Percentiles rank a stretch among this genome's conserved stretches.
Evolutionary conservation across 73 alveolate genomes (phyloP).

Genomic region (Paraurostyla sp.): DNA sequence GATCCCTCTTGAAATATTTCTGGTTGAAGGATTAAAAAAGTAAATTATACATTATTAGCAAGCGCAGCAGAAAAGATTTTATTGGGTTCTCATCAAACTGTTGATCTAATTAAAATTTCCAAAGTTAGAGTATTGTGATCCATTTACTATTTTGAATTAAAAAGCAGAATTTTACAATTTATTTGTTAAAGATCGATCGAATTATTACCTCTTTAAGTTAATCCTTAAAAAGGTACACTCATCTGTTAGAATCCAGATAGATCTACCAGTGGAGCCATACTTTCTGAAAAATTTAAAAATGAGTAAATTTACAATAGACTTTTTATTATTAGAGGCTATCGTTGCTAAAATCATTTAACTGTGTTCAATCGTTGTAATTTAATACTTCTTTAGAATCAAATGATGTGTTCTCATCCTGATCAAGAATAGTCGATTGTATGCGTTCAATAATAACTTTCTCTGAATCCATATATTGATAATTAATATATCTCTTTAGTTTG

Average conservation of each 20-base stretch:
- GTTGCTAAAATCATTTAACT: too few species aligned
- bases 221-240: neutral
- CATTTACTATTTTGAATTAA: neutral
- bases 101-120: neutral
- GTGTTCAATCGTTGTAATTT: neutral
- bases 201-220: neutral
- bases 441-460: slow-evolving; percentile 4
- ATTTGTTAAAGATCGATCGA: neutral
- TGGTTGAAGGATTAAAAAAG: neutral
- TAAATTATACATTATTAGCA: slow-evolving; percentile 27
- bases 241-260: neutral
- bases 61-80: slow-evolving; percentile 11
- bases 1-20: slow-evolving; percentile 23
- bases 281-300: too few species aligned
- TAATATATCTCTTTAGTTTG: too few species aligned
- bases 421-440: too few species aligned
- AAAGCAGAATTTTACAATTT: neutral
- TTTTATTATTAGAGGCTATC: too few species aligned
- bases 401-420: neutral
- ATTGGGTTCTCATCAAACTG: neutral
- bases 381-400: neutral
- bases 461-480: slow-evolving; percentile 42
- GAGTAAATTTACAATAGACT: too few species aligned
- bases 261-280: too few species aligned
- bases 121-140: neutral